Evolutionary conservation across 2,329 filamentous ascomycete species (phyloP).

Genomic region (Fusarium albidum): DNA sequence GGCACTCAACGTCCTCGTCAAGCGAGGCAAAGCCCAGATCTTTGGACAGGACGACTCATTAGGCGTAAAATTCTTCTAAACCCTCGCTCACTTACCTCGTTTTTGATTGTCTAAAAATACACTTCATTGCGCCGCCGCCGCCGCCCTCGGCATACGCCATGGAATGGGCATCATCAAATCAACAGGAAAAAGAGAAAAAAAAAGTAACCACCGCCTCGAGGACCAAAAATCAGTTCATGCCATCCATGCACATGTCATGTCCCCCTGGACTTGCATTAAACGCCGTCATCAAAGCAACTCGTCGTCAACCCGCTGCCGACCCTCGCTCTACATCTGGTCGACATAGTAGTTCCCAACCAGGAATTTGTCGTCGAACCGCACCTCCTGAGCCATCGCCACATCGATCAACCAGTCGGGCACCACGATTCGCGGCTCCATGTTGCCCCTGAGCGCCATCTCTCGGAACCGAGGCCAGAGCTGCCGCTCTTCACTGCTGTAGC

Average conservation of each 20-base stretch:
- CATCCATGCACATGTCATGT: too few species aligned
- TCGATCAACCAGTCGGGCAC: slow-evolving; percentile 89
- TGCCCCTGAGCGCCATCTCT: slow-evolving; percentile 78
- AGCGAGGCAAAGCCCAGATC: slow-evolving; percentile 89
- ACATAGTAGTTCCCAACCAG: slow-evolving; percentile 56
- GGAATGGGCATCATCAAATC: not conserved
- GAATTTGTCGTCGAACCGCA: slow-evolving; percentile 73
- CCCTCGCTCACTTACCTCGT: too few species aligned
- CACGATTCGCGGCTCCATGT: slow-evolving; percentile 84
- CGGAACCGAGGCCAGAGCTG: slow-evolving; percentile 82
- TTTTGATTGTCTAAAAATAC: slow-evolving; percentile 29
- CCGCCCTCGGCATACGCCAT: slow-evolving; percentile 7
- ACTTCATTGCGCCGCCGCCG: slow-evolving; percentile 5
- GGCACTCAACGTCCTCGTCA: slow-evolving; percentile 82
- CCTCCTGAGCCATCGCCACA: slow-evolving; percentile 86
- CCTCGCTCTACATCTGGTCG: slow-evolving; percentile 21
- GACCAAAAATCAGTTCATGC: too few species aligned
- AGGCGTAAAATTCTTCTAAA: slow-evolving; percentile 96
- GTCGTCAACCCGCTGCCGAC: not conserved
- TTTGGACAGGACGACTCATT: slow-evolving; percentile 89
- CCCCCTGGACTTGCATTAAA: slow-evolving; percentile 23
- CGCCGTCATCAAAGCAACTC: slow-evolving; percentile 31
- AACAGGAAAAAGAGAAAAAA: too few species aligned
- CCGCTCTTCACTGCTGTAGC: slow-evolving; percentile 70
- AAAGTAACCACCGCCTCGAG: not conserved